Percentiles rank a stretch among this genome's conserved stretches.
Conservation (phyloP, 1,139 yeast genomes). For the Kazachstania sp. region DNA sequence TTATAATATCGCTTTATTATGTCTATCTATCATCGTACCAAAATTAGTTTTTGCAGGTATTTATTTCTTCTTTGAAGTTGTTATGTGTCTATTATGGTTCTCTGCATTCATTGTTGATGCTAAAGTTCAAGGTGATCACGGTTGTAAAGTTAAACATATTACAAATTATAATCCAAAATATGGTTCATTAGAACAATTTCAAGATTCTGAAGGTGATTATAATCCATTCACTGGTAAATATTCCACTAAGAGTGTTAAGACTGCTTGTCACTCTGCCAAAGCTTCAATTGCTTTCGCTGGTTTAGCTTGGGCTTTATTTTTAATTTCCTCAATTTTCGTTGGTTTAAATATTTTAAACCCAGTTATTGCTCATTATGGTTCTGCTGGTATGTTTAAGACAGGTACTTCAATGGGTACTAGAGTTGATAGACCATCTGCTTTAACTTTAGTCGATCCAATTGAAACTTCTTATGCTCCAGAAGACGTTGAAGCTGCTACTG, state of each 20-base stretch:
- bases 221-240: conserved; percentile 17
- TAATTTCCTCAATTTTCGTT: conserved; percentile 19
- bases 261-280: conserved; percentile 27
- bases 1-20: conserved; percentile 12
- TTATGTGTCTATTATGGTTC: conserved; percentile 20
- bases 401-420: conserved; percentile 14
- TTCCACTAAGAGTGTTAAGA: conserved; percentile 9
- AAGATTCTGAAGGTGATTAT: conserved; percentile 12
- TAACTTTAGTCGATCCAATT: conserved; percentile 11
- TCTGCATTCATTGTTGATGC: conserved; percentile 25
- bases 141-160: conserved; percentile 12
- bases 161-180: conserved; percentile 11
- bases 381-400: conserved; percentile 16
- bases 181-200: conserved; percentile 12
- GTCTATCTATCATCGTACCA: conserved; percentile 11
- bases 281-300: conserved; percentile 33
- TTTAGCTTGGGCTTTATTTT: conserved; percentile 24
- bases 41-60: conserved; percentile 16
- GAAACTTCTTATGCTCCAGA: conserved; percentile 2
- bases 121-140: conserved; percentile 16
- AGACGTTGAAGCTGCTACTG: conserved; percentile 3
- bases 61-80: conserved; percentile 15
- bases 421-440: conserved; percentile 13
- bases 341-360: conserved; percentile 27
- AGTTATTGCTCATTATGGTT: conserved; percentile 14